A percentile compares a stretch with the other conserved stretches of the same genome.
These are phyloP conservation scores for Aspergillus aculeatus DNA, from an alignment of 2,329 filamentous ascomycete species.

Conservation along the genomic window DNA sequence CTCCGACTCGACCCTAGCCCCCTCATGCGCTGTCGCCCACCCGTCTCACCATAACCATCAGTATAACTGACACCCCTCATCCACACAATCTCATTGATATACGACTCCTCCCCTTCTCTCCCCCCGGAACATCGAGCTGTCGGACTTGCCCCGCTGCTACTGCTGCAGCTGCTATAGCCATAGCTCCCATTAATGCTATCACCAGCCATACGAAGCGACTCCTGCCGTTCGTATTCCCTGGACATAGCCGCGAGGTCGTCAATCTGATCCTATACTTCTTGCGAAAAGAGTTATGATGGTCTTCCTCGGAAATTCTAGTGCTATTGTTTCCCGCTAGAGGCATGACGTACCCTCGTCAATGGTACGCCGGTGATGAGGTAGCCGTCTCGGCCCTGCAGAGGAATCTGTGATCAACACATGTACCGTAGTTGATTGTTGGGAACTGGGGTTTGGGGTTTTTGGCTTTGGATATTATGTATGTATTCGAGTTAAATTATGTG, in stretches of 20 bases:
- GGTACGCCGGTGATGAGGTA: conserved; percentile 49
- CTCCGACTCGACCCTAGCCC: background rate
- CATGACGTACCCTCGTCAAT: conserved; percentile 44
- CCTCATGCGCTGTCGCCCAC: background rate
- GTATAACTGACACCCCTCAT: conserved; percentile 30
- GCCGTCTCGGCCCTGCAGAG: conserved; percentile 46
- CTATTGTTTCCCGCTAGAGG: background rate
- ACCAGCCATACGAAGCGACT: conserved; percentile 45
- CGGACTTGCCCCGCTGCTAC: background rate
- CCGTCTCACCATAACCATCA: background rate
- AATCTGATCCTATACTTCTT: conserved; percentile 45
- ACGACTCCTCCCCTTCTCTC: conserved; percentile 35
- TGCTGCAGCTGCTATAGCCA: background rate
- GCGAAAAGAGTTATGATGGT: conserved; percentile 11
- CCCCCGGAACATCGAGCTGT: conserved; percentile 14
- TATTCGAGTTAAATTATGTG: no score
- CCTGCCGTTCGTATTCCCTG: conserved; percentile 49
- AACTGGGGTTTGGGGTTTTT: no score
- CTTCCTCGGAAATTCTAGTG: background rate
- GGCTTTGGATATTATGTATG: no score
- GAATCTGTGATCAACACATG: no score
- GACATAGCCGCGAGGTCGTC: conserved; percentile 50
- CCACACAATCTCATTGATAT: conserved; percentile 45
- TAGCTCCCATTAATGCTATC: conserved; percentile 21
- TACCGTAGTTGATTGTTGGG: no score